Conservation (phyloP, 306 rosid species). For the Betula pendula region DNA sequence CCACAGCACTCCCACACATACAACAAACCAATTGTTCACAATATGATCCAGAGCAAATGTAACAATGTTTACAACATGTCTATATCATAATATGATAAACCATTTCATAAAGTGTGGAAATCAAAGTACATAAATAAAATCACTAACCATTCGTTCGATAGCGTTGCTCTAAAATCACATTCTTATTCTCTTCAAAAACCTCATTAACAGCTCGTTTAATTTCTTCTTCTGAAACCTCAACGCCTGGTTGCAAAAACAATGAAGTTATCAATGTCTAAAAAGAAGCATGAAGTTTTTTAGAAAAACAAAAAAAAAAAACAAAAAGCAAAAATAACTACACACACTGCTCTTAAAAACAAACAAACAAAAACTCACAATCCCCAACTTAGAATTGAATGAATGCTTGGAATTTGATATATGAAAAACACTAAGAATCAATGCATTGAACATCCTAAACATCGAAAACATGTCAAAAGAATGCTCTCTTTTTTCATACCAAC, state of each 20-base stretch:
- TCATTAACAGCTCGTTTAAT: slow-evolving; percentile 56
- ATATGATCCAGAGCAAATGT: neutral
- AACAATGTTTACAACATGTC: neutral
- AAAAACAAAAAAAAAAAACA: neutral
- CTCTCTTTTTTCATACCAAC: slow-evolving; percentile 60
- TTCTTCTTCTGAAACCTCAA: slow-evolving; percentile 82
- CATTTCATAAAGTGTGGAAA: neutral
- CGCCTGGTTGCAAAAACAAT: slow-evolving; percentile 46
- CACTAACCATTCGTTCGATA: slow-evolving; percentile 70
- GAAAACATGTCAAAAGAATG: neutral
- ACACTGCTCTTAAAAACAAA: neutral
- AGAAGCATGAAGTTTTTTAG: neutral
- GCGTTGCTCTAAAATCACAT: slow-evolving; percentile 66
- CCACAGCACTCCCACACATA: neutral
- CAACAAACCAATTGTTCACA: neutral
- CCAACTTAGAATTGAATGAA: neutral
- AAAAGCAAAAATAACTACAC: neutral
- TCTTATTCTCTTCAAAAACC: slow-evolving; percentile 73
- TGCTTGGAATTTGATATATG: slow-evolving; percentile 1
- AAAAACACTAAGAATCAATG: slow-evolving; percentile 7
- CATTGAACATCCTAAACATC: slow-evolving; percentile 2
- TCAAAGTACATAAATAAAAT: slow-evolving; percentile 1
- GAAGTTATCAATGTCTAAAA: slow-evolving; percentile 10
- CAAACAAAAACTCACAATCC: neutral
- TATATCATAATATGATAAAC: neutral